Conservation (phyloP, 2,329 filamentous ascomycete species). For the Diatrype stigma region DNA sequence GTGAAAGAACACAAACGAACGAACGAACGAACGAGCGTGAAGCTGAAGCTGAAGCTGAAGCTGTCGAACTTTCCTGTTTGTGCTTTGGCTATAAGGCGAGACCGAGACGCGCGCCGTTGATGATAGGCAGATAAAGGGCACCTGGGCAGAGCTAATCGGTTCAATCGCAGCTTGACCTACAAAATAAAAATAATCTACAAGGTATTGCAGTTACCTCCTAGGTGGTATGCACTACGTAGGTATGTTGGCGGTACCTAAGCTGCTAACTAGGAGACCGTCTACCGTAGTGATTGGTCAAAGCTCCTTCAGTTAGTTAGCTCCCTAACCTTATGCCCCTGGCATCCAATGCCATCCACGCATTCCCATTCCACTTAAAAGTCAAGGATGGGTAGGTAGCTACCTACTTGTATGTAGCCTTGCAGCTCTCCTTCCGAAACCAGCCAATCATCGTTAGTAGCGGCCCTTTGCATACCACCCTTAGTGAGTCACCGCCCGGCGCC, state of each 20-base stretch:
- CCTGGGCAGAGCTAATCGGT: no score
- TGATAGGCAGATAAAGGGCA: background rate
- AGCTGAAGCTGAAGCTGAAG: no score
- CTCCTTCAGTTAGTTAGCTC: background rate
- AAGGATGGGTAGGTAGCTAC: background rate
- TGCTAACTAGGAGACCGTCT: background rate
- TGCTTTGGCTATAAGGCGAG: background rate
- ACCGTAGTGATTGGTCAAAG: no score
- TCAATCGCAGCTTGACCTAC: background rate
- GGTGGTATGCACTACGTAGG: no score
- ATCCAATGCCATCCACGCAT: no score
- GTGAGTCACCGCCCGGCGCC: background rate
- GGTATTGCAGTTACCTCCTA: no score
- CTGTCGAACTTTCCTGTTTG: conserved; percentile 15
- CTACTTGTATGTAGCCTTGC: background rate
- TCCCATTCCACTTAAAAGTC: no score
- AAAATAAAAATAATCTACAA: background rate
- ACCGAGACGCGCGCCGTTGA: background rate
- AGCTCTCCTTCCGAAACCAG: background rate
- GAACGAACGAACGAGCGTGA: no score
- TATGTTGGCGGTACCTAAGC: no score
- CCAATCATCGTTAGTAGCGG: background rate
- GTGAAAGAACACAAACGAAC: conserved; percentile 11
- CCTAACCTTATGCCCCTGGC: no score
- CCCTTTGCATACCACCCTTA: background rate